Evolutionary conservation across 2,329 filamentous ascomycete species (phyloP).

Genomic region (Talaromyces sp.): DNA sequence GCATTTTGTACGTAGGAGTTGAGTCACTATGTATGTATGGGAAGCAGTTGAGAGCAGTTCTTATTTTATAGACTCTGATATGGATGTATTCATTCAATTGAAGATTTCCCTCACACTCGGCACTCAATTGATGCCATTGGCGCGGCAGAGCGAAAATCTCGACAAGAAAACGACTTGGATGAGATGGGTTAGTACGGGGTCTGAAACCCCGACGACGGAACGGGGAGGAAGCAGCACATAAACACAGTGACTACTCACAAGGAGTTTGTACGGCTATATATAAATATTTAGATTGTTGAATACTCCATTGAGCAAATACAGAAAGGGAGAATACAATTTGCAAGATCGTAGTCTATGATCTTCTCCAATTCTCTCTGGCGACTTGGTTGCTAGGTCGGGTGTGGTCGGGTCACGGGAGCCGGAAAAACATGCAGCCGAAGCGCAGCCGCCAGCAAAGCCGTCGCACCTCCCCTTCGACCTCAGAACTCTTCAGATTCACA

Average conservation of each 20-base stretch:
- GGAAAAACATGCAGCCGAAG: conserved; percentile 6
- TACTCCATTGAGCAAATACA: too few relatives aligned
- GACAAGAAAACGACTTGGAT: background rate
- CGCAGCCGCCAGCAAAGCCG: conserved; percentile 3
- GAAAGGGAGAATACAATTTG: too few relatives aligned
- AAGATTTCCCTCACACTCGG: background rate
- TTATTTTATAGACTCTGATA: background rate
- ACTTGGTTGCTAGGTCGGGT: conserved; percentile 11
- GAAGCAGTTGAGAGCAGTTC: background rate
- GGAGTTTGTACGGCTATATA: background rate
- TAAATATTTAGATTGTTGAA: background rate
- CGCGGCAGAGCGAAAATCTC: background rate
- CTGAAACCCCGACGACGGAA: background rate
- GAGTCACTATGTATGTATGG: too few relatives aligned
- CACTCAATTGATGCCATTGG: background rate
- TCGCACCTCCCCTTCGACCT: conserved; percentile 8
- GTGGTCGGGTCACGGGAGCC: conserved; percentile 14
- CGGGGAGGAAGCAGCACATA: background rate
- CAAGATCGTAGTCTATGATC: too few relatives aligned
- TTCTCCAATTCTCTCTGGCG: too few relatives aligned
- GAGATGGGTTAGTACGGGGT: conserved; percentile 5
- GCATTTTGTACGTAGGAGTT: background rate
- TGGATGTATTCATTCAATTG: background rate
- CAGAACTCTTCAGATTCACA: conserved; percentile 18
- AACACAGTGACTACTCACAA: background rate